Conservation (phyloP, 208 protist genomes). For the Trypanosoma avium region DNA sequence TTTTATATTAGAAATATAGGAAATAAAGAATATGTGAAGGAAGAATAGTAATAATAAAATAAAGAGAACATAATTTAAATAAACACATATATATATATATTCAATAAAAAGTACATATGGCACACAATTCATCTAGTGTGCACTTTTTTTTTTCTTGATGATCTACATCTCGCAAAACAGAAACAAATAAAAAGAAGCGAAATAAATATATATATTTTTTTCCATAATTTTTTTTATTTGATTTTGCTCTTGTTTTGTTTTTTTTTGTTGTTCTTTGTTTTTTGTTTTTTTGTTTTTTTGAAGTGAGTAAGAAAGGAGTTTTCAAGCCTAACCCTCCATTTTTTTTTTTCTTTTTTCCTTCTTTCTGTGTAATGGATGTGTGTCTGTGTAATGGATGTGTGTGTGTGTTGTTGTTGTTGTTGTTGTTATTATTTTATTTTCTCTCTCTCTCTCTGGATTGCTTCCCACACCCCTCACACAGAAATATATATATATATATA, state of each 20-base stretch:
- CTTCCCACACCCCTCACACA: background rate
- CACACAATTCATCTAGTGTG: no score
- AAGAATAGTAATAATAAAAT: conserved; percentile 16
- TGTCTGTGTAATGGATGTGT: no score
- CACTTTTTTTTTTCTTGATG: no score
- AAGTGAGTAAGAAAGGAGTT: background rate
- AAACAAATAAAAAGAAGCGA: conserved; percentile 9
- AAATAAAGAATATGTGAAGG: conserved; percentile 20
- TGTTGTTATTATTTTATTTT: no score
- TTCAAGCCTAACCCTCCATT: background rate
- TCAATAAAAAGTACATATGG: conserved; percentile 6
- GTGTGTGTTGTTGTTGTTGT: no score
- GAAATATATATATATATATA: background rate
- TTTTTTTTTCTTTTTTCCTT: background rate
- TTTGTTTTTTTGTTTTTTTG: background rate
- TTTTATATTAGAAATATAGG: conserved; percentile 2
- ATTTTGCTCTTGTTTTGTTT: background rate
- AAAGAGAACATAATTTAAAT: conserved; percentile 12
- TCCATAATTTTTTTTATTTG: background rate
- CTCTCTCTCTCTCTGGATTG: no score
- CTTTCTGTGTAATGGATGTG: no score
- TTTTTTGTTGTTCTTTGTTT: background rate
- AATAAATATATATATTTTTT: conserved; percentile 4
- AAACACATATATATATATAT: conserved; percentile 14
- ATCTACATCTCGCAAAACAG: no score